Conservation (phyloP, 345 rosid species). For the Lepidium aucheri region DNA sequence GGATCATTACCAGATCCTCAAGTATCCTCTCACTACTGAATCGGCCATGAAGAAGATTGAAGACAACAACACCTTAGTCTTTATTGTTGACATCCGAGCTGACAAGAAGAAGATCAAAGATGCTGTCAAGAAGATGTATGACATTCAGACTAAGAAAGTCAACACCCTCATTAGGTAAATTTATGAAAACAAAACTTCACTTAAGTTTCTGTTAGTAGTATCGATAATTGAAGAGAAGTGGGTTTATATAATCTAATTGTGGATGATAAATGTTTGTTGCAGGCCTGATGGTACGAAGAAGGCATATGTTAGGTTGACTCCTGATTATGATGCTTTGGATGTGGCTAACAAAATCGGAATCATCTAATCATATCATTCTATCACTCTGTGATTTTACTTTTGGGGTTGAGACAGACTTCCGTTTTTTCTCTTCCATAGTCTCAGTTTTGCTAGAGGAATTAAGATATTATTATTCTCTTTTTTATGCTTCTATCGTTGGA, state of each 20-base stretch:
- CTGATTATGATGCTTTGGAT: conserved; percentile 87
- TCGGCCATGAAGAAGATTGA: conserved; percentile 70
- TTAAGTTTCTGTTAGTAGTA: neutral
- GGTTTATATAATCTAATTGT: neutral
- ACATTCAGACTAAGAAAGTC: conserved; percentile 56
- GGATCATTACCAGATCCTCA: conserved; percentile 44
- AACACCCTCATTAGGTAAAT: conserved; percentile 58
- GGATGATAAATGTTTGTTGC: conserved; percentile 8
- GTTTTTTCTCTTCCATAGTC: neutral
- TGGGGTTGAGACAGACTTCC: neutral
- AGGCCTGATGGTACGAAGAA: conserved; percentile 97
- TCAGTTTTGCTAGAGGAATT: conserved; percentile 24
- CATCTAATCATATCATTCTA: conserved; percentile 33
- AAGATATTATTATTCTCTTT: conserved; percentile 1
- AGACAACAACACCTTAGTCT: conserved; percentile 58
- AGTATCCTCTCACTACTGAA: conserved; percentile 55
- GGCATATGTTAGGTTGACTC: conserved; percentile 88
- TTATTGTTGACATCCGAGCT: conserved; percentile 53
- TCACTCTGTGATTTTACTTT: neutral
- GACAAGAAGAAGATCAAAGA: conserved; percentile 62
- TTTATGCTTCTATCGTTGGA: neutral
- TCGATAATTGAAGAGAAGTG: neutral
- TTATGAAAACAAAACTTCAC: neutral
- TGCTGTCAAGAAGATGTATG: conserved; percentile 63
- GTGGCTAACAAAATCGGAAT: conserved; percentile 98